Evolutionary conservation across 1,284 basidiomycete species (phyloP).

Genomic region (Boletellus deceptivus): DNA sequence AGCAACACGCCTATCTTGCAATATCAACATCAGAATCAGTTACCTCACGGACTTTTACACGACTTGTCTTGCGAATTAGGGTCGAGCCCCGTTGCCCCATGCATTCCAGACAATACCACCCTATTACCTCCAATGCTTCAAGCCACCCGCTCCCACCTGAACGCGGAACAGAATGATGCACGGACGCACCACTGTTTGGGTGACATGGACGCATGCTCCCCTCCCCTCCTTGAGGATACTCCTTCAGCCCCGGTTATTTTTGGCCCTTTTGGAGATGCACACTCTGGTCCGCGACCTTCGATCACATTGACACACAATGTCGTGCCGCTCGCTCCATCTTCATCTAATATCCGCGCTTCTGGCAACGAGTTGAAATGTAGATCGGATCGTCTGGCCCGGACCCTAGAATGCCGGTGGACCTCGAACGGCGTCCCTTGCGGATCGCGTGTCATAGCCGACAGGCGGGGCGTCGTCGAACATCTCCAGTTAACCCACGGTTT

Average conservation of each 20-base stretch:
- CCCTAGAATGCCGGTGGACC: conserved; percentile 15
- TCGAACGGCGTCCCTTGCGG: conserved; percentile 4
- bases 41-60: background rate
- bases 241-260: background rate
- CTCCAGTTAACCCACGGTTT: conserved; percentile 14
- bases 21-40: conserved; percentile 1
- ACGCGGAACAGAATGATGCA: background rate
- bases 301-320: background rate
- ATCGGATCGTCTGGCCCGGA: background rate
- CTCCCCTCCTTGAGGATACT: background rate
- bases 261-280: background rate
- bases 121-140: background rate
- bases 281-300: background rate
- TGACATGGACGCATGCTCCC: background rate
- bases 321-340: background rate
- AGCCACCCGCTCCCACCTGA: background rate
- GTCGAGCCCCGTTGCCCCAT: background rate
- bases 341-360: background rate
- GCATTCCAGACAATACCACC: background rate
- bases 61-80: background rate
- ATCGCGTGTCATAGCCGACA: conserved; percentile 6
- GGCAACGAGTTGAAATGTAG: background rate
- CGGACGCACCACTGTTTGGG: background rate
- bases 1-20: background rate
- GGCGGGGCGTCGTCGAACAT: conserved; percentile 17